A percentile compares a stretch with the other conserved stretches of the same genome.
Conservation (phyloP, 106 monocot species). For the Dendrobium officinale region DNA sequence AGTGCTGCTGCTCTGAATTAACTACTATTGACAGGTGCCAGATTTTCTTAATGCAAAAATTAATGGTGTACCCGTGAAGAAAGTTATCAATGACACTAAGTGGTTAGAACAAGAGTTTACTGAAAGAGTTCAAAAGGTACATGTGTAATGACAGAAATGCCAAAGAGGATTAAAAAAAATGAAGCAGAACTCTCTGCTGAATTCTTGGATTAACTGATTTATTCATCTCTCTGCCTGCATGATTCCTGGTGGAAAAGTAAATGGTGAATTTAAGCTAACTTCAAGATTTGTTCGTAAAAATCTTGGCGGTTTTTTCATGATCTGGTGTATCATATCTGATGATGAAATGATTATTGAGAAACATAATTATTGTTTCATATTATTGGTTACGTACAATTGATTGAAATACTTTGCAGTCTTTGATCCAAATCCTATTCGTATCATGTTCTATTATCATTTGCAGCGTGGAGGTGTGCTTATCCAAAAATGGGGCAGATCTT, state of each 20-base stretch:
- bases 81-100: conserved; percentile 80
- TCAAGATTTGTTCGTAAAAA: too few species aligned
- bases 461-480: conserved; percentile 94
- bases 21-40: conserved; percentile 61
- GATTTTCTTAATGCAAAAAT: conserved; percentile 98
- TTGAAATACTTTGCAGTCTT: not conserved
- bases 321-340: not conserved
- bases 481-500: conserved; percentile 96
- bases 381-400: not conserved
- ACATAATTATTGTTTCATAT: not conserved
- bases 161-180: not conserved
- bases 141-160: not conserved
- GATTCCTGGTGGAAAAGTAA: too few species aligned
- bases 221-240: too few species aligned
- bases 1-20: not conserved
- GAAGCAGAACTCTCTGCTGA: not conserved
- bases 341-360: not conserved
- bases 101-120: conserved; percentile 95
- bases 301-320: too few species aligned
- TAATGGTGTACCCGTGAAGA: conserved; percentile 73
- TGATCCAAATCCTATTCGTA: not conserved
- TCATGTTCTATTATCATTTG: conserved; percentile 6
- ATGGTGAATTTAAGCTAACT: too few species aligned
- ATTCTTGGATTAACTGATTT: too few species aligned
- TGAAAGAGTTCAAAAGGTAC: conserved; percentile 77